Base-by-base conservation (phyloP, 2,329 filamentous ascomycete species). In the Diplodia seriata region DNA sequence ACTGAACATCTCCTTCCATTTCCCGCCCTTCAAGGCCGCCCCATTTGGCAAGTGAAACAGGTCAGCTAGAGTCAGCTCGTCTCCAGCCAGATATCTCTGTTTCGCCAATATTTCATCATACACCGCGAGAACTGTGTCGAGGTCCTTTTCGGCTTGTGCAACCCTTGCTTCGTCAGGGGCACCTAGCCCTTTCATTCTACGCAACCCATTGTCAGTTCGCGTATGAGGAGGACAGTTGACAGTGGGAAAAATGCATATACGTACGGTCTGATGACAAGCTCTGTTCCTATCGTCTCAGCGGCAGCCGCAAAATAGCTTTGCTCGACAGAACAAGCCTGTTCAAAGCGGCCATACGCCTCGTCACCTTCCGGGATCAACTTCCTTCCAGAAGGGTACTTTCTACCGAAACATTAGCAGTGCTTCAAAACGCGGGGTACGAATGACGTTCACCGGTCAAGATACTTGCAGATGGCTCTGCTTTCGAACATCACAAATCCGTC, bases 391-490 rank as follows among this genome's bases (percentile, higher is more conserved):
- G 40, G 14, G 40, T 43, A 43, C 18, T 18, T 43, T 2, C 40
- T 43, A 43, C 18, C 4, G 15, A 1, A 43, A 7, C 8, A 18
- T 43, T 7, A 18, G 40, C 40, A 1, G 0, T 18, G 40, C 1
- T 7, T 2, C 15, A 5, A 43, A 1, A 18, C 0, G 2, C 3
- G 15, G 15, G 40, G 0, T 1, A 15, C 38, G 14, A 3, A 40
- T 1, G 33, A 15, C 14, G 23, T 43, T 43, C n/a, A 43, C 40
- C 15, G 40, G 40, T 43, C 40, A 43, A 43, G 40, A 43, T 43
- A 43, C 40, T 43, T 43, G 40, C 40, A 43, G 5, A 43, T 43
- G 40, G 40, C 40, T 7, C 40, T 43, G 18, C 40, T 43, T 7
- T 43, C 40, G 7, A 43, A 43, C 40, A 43, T 43, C 40, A 43